These are phyloP conservation scores for Streptanthus diversifolius DNA, from an alignment of 345 rosid species.

Conservation along the genomic window DNA sequence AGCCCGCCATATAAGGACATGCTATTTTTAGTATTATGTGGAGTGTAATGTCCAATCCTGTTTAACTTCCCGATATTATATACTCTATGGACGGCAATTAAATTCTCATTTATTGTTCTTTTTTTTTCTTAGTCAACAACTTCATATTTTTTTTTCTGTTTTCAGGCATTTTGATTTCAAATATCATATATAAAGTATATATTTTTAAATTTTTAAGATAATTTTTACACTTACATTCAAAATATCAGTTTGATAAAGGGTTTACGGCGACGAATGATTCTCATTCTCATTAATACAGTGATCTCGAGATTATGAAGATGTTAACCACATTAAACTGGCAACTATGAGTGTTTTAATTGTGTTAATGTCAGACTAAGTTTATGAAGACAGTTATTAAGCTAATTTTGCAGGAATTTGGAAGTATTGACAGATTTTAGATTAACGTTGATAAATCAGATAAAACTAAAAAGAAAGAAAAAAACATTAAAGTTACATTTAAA, in stretches of 20 bases:
- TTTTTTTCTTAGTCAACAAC: constrained; percentile 17
- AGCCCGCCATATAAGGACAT: constrained; percentile 14
- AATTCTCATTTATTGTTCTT: constrained; percentile 8
- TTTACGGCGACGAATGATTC: constrained; percentile 18
- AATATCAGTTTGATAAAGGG: constrained; percentile 62
- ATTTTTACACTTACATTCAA: not conserved
- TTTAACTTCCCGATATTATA: not conserved
- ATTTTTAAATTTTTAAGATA: not conserved
- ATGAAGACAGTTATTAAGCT: not conserved
- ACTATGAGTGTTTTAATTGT: constrained; percentile 30
- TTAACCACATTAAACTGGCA: constrained; percentile 11
- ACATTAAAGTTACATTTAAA: not conserved
- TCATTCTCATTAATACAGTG: no score
- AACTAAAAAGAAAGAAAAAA: not conserved
- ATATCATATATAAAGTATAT: not conserved
- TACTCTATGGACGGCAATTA: constrained; percentile 1
- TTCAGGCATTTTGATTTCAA: not conserved
- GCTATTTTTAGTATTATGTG: not conserved
- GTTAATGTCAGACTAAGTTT: constrained; percentile 25
- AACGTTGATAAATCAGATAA: not conserved
- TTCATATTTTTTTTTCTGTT: no score
- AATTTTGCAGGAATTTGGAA: not conserved
- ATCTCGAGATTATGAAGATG: constrained; percentile 1
- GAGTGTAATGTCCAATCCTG: constrained; percentile 14
- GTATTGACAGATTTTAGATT: not conserved